Base-by-base conservation (phyloP, 2,329 filamentous ascomycete genomes). In the Didymella exigua region DNA sequence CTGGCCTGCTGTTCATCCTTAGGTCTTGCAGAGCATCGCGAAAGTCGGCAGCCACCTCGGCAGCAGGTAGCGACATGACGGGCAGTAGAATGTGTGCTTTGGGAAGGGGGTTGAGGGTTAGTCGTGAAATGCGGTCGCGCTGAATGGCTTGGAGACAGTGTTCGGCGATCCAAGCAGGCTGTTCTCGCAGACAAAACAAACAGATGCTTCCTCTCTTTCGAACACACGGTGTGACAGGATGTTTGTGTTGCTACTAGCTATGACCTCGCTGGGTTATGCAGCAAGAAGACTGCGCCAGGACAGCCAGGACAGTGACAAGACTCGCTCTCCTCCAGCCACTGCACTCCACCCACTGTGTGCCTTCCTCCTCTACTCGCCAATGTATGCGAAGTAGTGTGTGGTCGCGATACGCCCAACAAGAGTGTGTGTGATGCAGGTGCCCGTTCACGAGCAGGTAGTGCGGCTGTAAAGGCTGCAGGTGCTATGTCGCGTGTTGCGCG, bases 41-140 rank as follows among this genome's bases (percentile, higher is more conserved):
- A 79, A 96, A 99, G 79, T 98, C 95, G 77, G 93, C 89, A 60
- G 93, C 93, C 67, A 99, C 91, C 78, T 96, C 92, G 75, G 90
- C 91, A 61, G 89, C 87, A 63, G 81, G 81, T 63, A 82, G 80
- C 76, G 85, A 86, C 86, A 89, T 89, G 79, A 77, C 82, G 80
- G 78, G 74, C 75, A 70, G 65, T 45, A 57, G 59, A 58, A 31
- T 34, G 46, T 59, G 62, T 62, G 61, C 24, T 47, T 48, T 30
- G 53, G 42, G 60, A 55, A 60, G 57, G 49, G 44, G 49, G 56
- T 56, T 59, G 61, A 58, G 30, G 50, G 67, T 69, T 69, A 71
- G 65, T 60, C 36, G 52, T 58, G 54, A 59, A 48, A 55, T 57
- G 70, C 54, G 53, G 61, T 56, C 41, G 43, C 63, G 59, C 56